Base-by-base conservation (phyloP, 2,329 filamentous ascomycete species). In the Colletotrichum lini region DNA sequence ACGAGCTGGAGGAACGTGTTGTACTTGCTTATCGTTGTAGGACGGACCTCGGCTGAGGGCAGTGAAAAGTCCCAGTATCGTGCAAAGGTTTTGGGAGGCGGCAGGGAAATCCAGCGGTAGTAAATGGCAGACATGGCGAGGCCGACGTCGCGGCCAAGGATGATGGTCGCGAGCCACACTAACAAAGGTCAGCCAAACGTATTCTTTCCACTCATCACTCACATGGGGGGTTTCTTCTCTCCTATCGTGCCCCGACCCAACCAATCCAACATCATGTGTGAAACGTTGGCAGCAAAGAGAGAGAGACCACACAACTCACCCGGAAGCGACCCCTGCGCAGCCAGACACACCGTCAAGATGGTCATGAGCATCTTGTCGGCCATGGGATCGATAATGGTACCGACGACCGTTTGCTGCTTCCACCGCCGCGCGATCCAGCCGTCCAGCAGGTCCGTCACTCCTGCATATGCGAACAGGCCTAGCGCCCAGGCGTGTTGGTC, bases 51-150 rank as follows among this genome's bases (percentile, higher is more conserved):
- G 3, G 94, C 94, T 49, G 91, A 94, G 2, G 94, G 96, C 16
- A 99, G 88, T 3, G 93, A 96, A 79, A 99, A 98, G 82, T 99
- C 96, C 96, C 96, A 99, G 82, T 98, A 99, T 21, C 96, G 87
- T 21, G 89, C 84, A 82, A 98, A 94, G 0, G 96, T 98, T 83
- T 98, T 98, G 2, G 96, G 96, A 0, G 94, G 92, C 0, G 96
- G 96, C 7, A 99, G 88, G 2, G 94, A 97, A 75, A 98, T 97
- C 89, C 94, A 98, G 74, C 96, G 92, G 82, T 96, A 98, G 84
- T 98, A 98, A 75, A 99, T 91, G 30, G 96, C 96, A 2, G 95
- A 91, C 26, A 98, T 87, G 35, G 89, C 95, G 5, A 99, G 88
- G 23, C 92, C 94, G 52, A 93, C 89, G 77, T 99, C 96, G 53